A percentile compares a stretch with the other conserved stretches of the same genome.
These are phyloP conservation scores for Nakazawaea molendinolei DNA, from an alignment of 805 yeast genomes.

Conservation along the genomic window DNA sequence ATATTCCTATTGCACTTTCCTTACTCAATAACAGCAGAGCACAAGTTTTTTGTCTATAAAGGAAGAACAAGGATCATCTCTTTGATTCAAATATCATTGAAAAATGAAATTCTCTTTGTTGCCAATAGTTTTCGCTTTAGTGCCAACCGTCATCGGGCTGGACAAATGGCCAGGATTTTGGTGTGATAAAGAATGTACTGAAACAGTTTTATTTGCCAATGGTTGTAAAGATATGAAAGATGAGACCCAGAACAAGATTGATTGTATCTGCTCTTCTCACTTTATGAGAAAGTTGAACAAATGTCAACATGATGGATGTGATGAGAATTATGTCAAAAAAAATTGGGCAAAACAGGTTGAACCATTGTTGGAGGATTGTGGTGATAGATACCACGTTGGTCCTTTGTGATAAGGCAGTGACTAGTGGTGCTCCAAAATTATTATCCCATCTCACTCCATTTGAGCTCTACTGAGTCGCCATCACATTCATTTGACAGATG, in stretches of 20 bases:
- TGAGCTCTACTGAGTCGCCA: too few species aligned
- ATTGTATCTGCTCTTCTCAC: conserved; percentile 14
- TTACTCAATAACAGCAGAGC: too few species aligned
- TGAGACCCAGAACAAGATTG: conserved; percentile 3
- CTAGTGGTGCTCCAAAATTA: too few species aligned
- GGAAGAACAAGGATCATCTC: background rate
- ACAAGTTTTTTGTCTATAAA: conserved; percentile 8
- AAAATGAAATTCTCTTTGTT: conserved; percentile 1
- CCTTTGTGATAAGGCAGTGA: too few species aligned
- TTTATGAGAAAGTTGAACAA: conserved; percentile 10
- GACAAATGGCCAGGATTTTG: conserved; percentile 16
- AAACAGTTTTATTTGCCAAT: conserved; percentile 15
- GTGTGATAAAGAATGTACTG: conserved; percentile 18
- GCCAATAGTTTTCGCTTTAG: background rate
- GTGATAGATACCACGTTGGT: conserved; percentile 12
- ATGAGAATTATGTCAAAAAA: conserved; percentile 11
- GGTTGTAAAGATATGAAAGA: conserved; percentile 13
- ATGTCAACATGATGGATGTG: conserved; percentile 14
- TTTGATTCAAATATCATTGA: background rate
- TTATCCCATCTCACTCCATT: too few species aligned
- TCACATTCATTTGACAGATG: too few species aligned
- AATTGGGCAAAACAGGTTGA: conserved; percentile 11
- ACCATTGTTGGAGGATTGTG: conserved; percentile 13
- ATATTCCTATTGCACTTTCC: too few species aligned
- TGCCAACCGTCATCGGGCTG: background rate